Percentiles rank a stretch among this genome's conserved stretches.
Evolutionary conservation across 257 asterid species (phyloP).

Genomic region (Prunella vulgaris): DNA sequence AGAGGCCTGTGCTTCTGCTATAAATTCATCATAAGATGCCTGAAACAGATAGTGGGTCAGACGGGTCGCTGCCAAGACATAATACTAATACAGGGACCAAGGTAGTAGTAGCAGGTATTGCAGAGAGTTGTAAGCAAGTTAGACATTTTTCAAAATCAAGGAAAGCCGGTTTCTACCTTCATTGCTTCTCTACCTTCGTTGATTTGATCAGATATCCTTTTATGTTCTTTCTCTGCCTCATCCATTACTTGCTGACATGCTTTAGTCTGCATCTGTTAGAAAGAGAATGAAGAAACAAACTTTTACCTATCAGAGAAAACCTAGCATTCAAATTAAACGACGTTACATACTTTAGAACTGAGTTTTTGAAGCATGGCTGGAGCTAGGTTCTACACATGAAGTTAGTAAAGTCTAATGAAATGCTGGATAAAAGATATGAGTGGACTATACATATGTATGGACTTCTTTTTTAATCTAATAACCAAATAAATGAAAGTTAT

Average conservation of each 20-base stretch:
- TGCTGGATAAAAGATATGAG: neutral
- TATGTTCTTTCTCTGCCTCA: constrained; percentile 72
- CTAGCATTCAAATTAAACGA: neutral
- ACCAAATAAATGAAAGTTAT: neutral
- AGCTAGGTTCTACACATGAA: neutral
- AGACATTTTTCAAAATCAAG: neutral
- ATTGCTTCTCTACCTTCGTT: constrained; percentile 72
- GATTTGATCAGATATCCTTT: constrained; percentile 60
- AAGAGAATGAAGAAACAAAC: constrained; percentile 9
- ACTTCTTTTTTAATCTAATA: no score
- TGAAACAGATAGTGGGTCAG: constrained; percentile 37
- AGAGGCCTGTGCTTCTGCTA: constrained; percentile 60
- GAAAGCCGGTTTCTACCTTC: constrained; percentile 46
- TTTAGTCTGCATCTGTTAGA: constrained; percentile 70
- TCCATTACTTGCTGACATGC: constrained; percentile 68
- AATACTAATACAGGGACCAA: neutral
- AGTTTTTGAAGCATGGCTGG: constrained; percentile 1
- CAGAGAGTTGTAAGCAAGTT: neutral
- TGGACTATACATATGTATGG: neutral
- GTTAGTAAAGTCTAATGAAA: neutral
- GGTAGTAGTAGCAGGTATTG: neutral
- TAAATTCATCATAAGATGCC: constrained; percentile 73
- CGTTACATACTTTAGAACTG: neutral
- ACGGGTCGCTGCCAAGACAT: neutral
- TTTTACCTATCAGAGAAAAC: neutral